Evolutionary conservation across 2,329 filamentous ascomycete species (phyloP).

Genomic region (Microcyclospora pomicola): DNA sequence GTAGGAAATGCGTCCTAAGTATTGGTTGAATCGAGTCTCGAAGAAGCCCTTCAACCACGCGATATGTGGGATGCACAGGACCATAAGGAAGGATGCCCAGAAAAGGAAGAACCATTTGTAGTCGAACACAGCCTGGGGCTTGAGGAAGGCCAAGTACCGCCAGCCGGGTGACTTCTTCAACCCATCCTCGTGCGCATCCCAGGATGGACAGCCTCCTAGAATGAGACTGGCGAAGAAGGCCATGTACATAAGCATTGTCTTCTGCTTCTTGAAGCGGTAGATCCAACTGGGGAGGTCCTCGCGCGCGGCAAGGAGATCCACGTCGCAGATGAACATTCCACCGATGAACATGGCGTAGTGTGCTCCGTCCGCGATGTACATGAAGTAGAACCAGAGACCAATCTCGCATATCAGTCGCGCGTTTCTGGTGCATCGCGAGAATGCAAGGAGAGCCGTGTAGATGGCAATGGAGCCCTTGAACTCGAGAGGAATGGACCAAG

Average conservation of each 20-base stretch:
- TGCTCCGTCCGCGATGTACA: constrained; percentile 53
- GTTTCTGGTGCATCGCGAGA: constrained; percentile 41
- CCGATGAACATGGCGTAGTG: constrained; percentile 46
- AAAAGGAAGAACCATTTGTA: constrained; percentile 20
- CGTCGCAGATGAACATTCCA: constrained; percentile 49
- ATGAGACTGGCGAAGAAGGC: constrained; percentile 41
- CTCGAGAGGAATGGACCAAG: constrained; percentile 52
- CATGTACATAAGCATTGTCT: constrained; percentile 38
- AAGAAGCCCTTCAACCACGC: constrained; percentile 45
- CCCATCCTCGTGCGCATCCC: constrained; percentile 34
- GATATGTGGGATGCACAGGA: constrained; percentile 41
- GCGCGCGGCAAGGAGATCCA: constrained; percentile 41
- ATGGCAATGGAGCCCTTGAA: constrained; percentile 50
- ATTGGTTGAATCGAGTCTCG: constrained; percentile 45
- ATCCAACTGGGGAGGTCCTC: constrained; percentile 40
- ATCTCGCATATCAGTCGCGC: constrained; percentile 42
- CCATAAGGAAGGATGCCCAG: constrained; percentile 40
- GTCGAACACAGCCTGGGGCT: constrained; percentile 21
- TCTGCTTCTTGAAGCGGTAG: constrained; percentile 32
- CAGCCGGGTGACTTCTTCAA: constrained; percentile 45
- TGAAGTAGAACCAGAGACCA: constrained; percentile 47
- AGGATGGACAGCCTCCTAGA: constrained; percentile 48
- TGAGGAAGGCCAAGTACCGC: constrained; percentile 44
- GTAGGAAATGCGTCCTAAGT: constrained; percentile 49
- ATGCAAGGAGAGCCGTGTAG: constrained; percentile 43